These are phyloP conservation scores for Sisymbrium altissimum DNA, from an alignment of 345 rosid species.

Conservation along the genomic window DNA sequence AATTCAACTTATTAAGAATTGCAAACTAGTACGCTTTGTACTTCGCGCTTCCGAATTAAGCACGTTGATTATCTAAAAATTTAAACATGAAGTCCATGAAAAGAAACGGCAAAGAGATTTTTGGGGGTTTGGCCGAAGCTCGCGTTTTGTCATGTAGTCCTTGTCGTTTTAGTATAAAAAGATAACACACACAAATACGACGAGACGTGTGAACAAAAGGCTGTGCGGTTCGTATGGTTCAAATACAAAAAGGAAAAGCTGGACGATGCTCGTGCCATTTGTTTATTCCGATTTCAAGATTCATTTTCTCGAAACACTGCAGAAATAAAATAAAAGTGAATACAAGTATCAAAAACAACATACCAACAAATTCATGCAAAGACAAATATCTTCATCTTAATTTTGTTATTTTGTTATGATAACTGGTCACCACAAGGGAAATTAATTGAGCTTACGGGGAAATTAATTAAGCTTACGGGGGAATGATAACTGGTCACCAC, in stretches of 20 bases:
- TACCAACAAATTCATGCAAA: slow-evolving; percentile 19
- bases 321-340: background rate
- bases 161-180: slow-evolving; percentile 34
- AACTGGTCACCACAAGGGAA: too few relatives aligned
- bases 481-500: too few relatives aligned
- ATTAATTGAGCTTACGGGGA: too few relatives aligned
- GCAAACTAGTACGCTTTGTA: background rate
- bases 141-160: slow-evolving; percentile 37
- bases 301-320: slow-evolving; percentile 1
- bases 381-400: slow-evolving; percentile 16
- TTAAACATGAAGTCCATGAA: background rate
- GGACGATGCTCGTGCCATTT: slow-evolving; percentile 25
- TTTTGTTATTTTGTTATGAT: too few relatives aligned
- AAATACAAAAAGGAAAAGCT: slow-evolving; percentile 30
- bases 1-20: background rate
- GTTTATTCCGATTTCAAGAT: background rate
- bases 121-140: slow-evolving; percentile 39
- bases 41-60: background rate
- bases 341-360: slow-evolving; percentile 14
- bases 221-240: slow-evolving; percentile 32
- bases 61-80: background rate
- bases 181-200: slow-evolving; percentile 24
- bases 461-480: too few relatives aligned
- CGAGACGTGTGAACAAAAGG: slow-evolving; percentile 38
- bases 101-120: slow-evolving; percentile 24